These are phyloP conservation scores for Paramecium biaurelia DNA, from an alignment of 73 alveolate species.

Conservation along the genomic window DNA sequence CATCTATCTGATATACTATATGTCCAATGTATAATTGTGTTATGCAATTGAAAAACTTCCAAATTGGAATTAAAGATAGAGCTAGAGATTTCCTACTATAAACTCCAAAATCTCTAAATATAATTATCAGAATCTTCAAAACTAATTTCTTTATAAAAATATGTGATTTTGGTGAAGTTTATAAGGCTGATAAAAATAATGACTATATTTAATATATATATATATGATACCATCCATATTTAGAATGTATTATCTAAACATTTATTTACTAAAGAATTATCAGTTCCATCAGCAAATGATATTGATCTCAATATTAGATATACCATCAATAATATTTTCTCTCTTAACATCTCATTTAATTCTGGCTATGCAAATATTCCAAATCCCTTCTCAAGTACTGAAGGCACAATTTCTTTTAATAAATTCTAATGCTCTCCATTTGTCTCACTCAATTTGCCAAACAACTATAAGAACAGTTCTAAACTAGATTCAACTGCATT, in stretches of 20 bases:
- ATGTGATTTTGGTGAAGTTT: conserved; percentile 60
- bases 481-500: conserved; percentile 50
- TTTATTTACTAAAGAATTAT: conserved; percentile 29
- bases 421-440: conserved; percentile 32
- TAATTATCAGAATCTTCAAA: conserved; percentile 44
- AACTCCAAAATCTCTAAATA: conserved; percentile 54
- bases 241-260: conserved; percentile 58
- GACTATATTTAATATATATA: neutral
- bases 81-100: conserved; percentile 52
- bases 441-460: conserved; percentile 37
- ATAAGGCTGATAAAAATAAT: conserved; percentile 40
- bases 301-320: conserved; percentile 52
- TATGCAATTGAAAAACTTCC: conserved; percentile 57
- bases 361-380: conserved; percentile 47
- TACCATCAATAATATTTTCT: conserved; percentile 49
- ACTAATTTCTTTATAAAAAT: conserved; percentile 49
- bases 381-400: conserved; percentile 28
- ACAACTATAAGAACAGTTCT: conserved; percentile 34
- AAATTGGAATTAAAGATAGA: conserved; percentile 33
- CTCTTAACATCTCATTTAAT: conserved; percentile 52
- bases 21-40: conserved; percentile 45
- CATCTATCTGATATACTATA: conserved; percentile 34
- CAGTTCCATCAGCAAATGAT: conserved; percentile 64
- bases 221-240: conserved; percentile 56
- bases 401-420: conserved; percentile 13